phyloP scores from a whole-genome alignment of 2,329 filamentous ascomycete genomes.

The Aspergillus spinulosporus region DNA sequence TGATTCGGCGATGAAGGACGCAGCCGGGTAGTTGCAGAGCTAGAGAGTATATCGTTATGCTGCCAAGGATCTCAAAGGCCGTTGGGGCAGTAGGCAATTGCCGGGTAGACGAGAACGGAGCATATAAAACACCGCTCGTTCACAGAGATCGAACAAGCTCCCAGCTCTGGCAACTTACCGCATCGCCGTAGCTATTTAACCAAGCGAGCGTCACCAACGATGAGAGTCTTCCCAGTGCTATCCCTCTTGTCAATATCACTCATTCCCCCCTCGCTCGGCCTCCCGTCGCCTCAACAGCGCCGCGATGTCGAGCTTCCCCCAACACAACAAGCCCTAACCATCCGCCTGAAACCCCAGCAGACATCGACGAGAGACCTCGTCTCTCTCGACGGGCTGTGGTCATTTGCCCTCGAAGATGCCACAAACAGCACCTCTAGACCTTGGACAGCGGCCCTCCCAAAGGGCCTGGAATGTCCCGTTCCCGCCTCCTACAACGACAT shows the following conservation, averaged over 20 bases:
- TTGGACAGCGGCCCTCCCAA: constrained; percentile 9
- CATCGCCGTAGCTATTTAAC: too few species aligned
- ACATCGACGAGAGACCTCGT: constrained; percentile 15
- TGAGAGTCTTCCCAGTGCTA: too few species aligned
- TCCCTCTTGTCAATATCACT: too few species aligned
- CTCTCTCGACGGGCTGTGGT: constrained; percentile 21
- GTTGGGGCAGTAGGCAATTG: neutral
- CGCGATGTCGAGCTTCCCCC: neutral
- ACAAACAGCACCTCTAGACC: neutral
- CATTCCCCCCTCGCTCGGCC: neutral
- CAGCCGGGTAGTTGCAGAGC: neutral
- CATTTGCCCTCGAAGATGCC: constrained; percentile 12
- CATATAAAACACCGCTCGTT: neutral
- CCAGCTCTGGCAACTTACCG: too few species aligned
- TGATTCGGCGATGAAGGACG: neutral
- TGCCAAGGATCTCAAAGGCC: neutral
- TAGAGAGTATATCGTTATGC: neutral
- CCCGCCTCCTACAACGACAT: constrained; percentile 23
- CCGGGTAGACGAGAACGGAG: neutral
- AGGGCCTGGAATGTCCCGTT: constrained; percentile 18
- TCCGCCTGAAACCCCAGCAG: constrained; percentile 2
- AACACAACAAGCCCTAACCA: neutral
- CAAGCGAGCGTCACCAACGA: too few species aligned
- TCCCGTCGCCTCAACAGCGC: neutral
- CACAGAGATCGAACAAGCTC: too few species aligned